Conservation (phyloP, 345 rosid species). For the Aquilaria yunnanensis region DNA sequence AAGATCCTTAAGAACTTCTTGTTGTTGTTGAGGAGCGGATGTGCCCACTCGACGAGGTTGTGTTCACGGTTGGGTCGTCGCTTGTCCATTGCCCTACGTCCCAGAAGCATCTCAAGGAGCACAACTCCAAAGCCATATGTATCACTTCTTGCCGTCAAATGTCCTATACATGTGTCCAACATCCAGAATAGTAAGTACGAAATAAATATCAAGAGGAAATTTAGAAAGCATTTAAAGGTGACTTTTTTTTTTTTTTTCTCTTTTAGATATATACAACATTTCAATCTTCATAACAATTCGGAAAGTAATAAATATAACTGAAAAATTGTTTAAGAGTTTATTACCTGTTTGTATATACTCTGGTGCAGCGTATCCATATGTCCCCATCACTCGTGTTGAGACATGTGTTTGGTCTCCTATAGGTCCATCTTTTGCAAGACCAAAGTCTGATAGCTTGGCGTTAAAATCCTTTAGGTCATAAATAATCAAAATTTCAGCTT, state of each 20-base stretch:
- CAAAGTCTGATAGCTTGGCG: slow-evolving; percentile 95
- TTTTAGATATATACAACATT: too few relatives aligned
- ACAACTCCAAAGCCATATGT: slow-evolving; percentile 96
- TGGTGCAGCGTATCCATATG: slow-evolving; percentile 98
- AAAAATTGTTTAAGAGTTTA: background rate
- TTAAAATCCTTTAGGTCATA: slow-evolving; percentile 47
- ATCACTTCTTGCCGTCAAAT: slow-evolving; percentile 93
- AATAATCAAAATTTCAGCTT: too few relatives aligned
- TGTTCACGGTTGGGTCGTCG: slow-evolving; percentile 83
- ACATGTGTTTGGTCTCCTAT: slow-evolving; percentile 99
- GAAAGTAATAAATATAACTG: background rate
- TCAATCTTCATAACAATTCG: too few relatives aligned
- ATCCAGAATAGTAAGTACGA: background rate
- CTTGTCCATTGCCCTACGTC: slow-evolving; percentile 94
- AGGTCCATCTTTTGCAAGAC: slow-evolving; percentile 97
- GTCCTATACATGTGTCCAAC: slow-evolving; percentile 43
- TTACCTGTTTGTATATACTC: slow-evolving; percentile 91
- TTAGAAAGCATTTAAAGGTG: too few relatives aligned
- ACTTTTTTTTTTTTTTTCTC: too few relatives aligned
- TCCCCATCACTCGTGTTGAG: slow-evolving; percentile 98
- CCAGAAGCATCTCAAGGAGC: slow-evolving; percentile 89
- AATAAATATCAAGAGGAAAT: background rate
- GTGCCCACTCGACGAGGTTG: slow-evolving; percentile 96
- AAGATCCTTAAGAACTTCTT: slow-evolving; percentile 83
- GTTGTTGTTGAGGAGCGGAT: slow-evolving; percentile 75